Base-by-base conservation (phyloP, 2,329 filamentous ascomycete genomes). In the Trichoderma asperellum region DNA sequence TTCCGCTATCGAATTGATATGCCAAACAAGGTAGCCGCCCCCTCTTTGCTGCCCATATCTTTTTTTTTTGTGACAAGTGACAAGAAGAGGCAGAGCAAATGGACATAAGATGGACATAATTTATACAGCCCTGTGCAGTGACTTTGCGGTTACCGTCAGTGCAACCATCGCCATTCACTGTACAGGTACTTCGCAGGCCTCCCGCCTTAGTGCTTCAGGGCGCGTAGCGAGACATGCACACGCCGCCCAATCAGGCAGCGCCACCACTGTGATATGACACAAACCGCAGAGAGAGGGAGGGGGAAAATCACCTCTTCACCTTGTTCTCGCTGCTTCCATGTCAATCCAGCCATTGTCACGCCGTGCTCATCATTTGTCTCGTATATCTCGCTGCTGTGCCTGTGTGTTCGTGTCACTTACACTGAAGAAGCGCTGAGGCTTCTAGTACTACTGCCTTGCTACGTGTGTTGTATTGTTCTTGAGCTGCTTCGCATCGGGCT, bases 191-290 rank as follows among this genome's bases (percentile, higher is more conserved):
- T 21, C 7, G 27, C 49, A 14, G 63, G 63, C 63, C 63, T 66
- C 63, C 63, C 63, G 37, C 53, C 2, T 55, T 32, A 29, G 27
- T 8, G 12, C 24, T 43, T 18, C 40, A 43, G 52, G 12, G 14
- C 24, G 12, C 27, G 52, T 35, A 10, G 21, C 8, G n/a, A 52
- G 43, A 27, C 52, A 16, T 32, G 60, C 60, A n/a, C 32, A n/a
- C 10, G 11, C 56, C 62, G 43, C 63, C 63, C 63, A 66, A 66
- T 66, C 24, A 29, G 37, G 53, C 63, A 66, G 63, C 63, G 63
- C 63, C 63, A 66, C 63, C 52, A 40, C 43, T n/a, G 53, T 58
- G 49, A 64, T 53, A 58, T 47, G 34, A 24, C 52, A 27, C 52
- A 65, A 65, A 37, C 14, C 8, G 40, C 40, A 27, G 18, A 29